Base-by-base conservation (phyloP, 2,329 filamentous ascomycete species). In the Neophaeococcomyces aloes region DNA sequence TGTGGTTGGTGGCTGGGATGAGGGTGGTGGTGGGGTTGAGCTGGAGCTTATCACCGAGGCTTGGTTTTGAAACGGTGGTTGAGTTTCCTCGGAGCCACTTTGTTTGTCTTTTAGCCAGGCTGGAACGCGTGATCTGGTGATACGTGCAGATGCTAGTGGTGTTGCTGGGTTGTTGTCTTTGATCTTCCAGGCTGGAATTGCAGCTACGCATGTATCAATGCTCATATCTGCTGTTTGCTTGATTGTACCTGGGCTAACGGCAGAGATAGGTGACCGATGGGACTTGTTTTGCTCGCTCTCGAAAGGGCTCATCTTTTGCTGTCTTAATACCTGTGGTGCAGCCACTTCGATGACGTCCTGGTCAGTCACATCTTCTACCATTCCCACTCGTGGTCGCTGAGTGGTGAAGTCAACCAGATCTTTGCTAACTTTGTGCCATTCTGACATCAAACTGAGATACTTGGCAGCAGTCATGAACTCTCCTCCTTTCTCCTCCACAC, bases 401-500 rank as follows among this genome's bases (percentile, higher is more conserved):
- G 64, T 76, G 53, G 79, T 72, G 51, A 72, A 76, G 11, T 68
- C 61, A 17, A 78, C 65, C 48, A 95, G 84, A 43, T 88, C 78
- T 44, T 73, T 71, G 15, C 83, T 86, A 57, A 80, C 81, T 48
- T 69, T 70, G 55, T 91, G 85, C 86, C 87, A 94, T 31, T 75
- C 69, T 25, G 72, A 71, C 57, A 87, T 82, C 27, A 75, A 74
- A 34, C 74, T 68, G 21, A 89, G 69, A 53, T 86, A 91, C n/a
- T 70, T 46, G 61, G 66, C 59, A 2, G 61, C 64, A 8, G 57
- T 79, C 67, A 44, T 44, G 17, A 35, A 18, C 13, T 34, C 39
- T 34, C 42, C 69, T 54, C 54, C 69, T 59, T 53, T 65, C 31
- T 65, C 57, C 11, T 56, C 59, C 8, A 51, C 17, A 48, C 21